A percentile compares a stretch with the other conserved stretches of the same genome.
phyloP scores from a whole-genome alignment of 2,329 filamentous ascomycete genomes.

The Cytospora chrysosperma region DNA sequence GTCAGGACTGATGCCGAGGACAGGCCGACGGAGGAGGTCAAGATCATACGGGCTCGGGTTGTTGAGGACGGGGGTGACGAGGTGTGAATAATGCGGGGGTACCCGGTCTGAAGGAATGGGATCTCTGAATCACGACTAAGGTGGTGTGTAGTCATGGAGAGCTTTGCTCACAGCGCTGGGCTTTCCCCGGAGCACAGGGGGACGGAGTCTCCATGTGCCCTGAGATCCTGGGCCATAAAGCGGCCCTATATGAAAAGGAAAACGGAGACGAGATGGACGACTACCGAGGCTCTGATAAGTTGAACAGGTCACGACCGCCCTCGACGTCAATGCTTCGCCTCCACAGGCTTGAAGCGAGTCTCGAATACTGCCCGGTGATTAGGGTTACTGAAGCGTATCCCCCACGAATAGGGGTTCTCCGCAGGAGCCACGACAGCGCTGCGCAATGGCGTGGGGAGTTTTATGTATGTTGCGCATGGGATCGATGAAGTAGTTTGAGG shows the following conservation, averaged over 20 bases:
- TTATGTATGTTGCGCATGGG: not conserved
- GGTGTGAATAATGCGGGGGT: not conserved
- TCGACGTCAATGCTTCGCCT: not conserved
- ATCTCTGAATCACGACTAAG: not conserved
- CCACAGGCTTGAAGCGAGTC: not conserved
- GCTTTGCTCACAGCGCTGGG: not conserved
- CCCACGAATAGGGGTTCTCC: not conserved
- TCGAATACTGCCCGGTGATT: not conserved
- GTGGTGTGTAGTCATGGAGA: not conserved
- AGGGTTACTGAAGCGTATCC: not conserved
- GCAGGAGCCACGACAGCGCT: not conserved
- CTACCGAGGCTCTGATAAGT: not conserved
- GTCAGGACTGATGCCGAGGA: constrained; percentile 83
- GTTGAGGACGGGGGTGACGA: constrained; percentile 52
- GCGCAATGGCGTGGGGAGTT: not conserved
- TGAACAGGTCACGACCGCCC: not conserved
- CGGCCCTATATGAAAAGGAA: not conserved
- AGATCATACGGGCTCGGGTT: constrained; percentile 71
- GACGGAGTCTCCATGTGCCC: not conserved
- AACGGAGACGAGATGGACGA: not conserved
- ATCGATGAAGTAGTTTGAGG: not conserved
- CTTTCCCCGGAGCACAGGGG: not conserved
- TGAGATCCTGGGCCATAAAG: not conserved
- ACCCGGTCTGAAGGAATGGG: not conserved
- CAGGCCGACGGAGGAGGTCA: constrained; percentile 76